Conservation (phyloP, 2,329 filamentous ascomycete species). For the Microdochium nivale region DNA sequence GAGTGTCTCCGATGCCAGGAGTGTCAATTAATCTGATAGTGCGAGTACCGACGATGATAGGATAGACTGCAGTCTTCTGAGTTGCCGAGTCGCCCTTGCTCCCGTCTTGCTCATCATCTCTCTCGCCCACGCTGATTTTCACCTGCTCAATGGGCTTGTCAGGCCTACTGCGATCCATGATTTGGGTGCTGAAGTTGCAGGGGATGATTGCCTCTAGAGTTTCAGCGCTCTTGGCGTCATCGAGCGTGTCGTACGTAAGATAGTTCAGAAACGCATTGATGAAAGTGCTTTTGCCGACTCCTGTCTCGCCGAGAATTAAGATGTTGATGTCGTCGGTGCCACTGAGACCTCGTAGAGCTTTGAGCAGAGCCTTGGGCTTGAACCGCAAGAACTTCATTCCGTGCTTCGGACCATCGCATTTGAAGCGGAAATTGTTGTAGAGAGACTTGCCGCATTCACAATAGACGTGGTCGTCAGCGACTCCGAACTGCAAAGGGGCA, state of each 20-base stretch:
- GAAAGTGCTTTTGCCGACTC: constrained; percentile 38
- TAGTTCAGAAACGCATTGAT: constrained; percentile 41
- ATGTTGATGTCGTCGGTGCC: constrained; percentile 27
- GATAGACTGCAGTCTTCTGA: constrained; percentile 23
- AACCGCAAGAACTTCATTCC: constrained; percentile 1
- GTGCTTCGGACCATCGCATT: background rate
- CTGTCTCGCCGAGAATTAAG: constrained; percentile 37
- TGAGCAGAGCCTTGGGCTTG: background rate
- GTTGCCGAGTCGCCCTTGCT: constrained; percentile 25
- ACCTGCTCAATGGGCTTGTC: constrained; percentile 15
- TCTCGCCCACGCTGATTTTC: constrained; percentile 18
- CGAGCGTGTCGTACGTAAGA: constrained; percentile 24
- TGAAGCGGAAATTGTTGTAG: background rate
- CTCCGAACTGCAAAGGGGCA: background rate
- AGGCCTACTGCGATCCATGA: constrained; percentile 13
- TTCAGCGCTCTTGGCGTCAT: constrained; percentile 23
- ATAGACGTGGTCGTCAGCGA: background rate
- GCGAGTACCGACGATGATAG: constrained; percentile 15
- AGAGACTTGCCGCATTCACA: background rate
- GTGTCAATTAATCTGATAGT: constrained; percentile 31
- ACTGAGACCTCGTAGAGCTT: constrained; percentile 8
- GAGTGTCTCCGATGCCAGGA: constrained; percentile 31
- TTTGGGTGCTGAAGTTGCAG: constrained; percentile 26
- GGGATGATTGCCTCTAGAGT: constrained; percentile 26
- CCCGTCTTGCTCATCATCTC: constrained; percentile 22